Evolutionary conservation across 1,284 basidiomycete genomes (phyloP), one percentile per base, ranked within the genome.

Genomic region (Ganoderma meredithae): DNA sequence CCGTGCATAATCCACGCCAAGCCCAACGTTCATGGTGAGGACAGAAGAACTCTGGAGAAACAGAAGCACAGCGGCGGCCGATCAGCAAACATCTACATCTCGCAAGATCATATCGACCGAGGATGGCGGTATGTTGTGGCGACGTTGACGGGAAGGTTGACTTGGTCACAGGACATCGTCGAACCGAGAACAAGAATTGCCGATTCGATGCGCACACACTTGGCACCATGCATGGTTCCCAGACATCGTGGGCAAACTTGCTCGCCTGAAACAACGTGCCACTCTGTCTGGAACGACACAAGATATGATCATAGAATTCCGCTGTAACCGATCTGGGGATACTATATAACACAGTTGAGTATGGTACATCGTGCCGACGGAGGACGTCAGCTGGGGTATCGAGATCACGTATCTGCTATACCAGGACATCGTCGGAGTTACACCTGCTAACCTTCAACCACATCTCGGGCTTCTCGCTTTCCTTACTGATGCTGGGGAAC

Each of bases 401-500:
- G 5, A 17, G 19, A 33, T 27, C 53, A 31, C 9, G 19, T 39
- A 39, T 58, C 55, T 40, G 39, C n/a, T 40, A 25, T 27, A 15
- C 22, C 58, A 25, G 12, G 22, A 40, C 12, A 40, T 60, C 58
- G 2, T 41, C 22, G 58, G 33, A 12, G 3, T 60, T 25, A 43
- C 39, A 27, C 39, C 39, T 60, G 36, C 58, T 40, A 22, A 76
- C 73, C 60, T 68, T 72, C 39, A 77, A 65, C 59, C 73, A 72
- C 71, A 76, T 69, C 70, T 77, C 71, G n/a, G 75, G 72, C 63
- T 73, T 73, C 63, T 72, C 62, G 66, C 72, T 75, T 22, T 70
- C 73, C 59, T 68, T 69, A 17, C 74, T 72, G 19, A 73, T 69
- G 22, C 75, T 73, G 8, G 77, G 77, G 67, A 76, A 78, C 49